phyloP scores from a whole-genome alignment of 495 filamentous ascomycete species.

The Aspergillus egyptiacus region DNA sequence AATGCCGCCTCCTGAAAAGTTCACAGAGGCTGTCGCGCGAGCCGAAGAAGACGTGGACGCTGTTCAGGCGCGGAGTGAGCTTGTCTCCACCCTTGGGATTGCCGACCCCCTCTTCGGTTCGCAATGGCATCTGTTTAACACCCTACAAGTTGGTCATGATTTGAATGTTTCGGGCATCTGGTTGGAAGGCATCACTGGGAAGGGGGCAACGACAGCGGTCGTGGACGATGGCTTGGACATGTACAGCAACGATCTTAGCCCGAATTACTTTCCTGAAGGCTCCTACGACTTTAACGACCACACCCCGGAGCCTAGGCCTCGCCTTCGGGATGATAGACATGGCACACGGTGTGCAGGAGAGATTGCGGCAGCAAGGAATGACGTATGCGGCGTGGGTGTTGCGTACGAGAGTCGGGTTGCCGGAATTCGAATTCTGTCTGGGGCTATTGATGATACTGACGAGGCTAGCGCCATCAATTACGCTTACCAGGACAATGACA shows the following conservation, averaged over 20 bases:
- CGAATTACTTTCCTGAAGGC: slow-evolving; percentile 83
- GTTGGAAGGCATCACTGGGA: slow-evolving; percentile 86
- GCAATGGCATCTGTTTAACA: slow-evolving; percentile 95
- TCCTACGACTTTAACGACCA: slow-evolving; percentile 96
- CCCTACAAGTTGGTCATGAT: slow-evolving; percentile 75
- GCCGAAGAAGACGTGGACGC: slow-evolving; percentile 40
- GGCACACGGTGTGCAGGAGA: slow-evolving; percentile 94
- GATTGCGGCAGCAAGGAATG: slow-evolving; percentile 81
- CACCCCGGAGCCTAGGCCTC: slow-evolving; percentile 67
- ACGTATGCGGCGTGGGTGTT: slow-evolving; percentile 92
- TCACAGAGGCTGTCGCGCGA: slow-evolving; percentile 6
- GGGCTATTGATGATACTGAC: slow-evolving; percentile 84
- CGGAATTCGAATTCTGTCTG: slow-evolving; percentile 85
- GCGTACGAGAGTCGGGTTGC: slow-evolving; percentile 88
- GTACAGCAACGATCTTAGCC: slow-evolving; percentile 89
- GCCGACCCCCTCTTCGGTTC: slow-evolving; percentile 83
- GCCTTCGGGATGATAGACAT: slow-evolving; percentile 74
- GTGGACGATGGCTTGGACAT: slow-evolving; percentile 96
- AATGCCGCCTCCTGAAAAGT: slow-evolving; percentile 42
- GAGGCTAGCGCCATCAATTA: slow-evolving; percentile 92
- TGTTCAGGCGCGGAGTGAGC: slow-evolving; percentile 50
- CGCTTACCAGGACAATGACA: slow-evolving; percentile 83
- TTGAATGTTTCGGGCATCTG: slow-evolving; percentile 91
- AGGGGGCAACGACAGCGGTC: slow-evolving; percentile 83
- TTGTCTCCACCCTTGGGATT: slow-evolving; percentile 63